Base-by-base conservation (phyloP, 129 eudicot species). In the Pittosporum tobira region DNA sequence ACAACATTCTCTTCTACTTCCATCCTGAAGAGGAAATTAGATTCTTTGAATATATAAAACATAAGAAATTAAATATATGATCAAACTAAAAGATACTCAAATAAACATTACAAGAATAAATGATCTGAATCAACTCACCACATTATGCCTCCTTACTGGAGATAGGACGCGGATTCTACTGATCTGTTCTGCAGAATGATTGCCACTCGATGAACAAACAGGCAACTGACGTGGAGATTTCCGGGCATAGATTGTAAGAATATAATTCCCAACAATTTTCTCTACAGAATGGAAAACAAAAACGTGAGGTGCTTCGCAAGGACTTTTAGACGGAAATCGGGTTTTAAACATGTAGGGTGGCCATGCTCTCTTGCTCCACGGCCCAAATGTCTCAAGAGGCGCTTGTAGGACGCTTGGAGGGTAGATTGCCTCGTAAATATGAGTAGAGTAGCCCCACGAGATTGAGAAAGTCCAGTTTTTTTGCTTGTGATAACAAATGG, bases 1-100 rank as follows among this genome's bases (percentile, higher is more conserved):
- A 38, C 91, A 83, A 19, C 91, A 83, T 56, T 83, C 91, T 63
- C 86, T 83, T 68, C 86, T 73, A 16, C 21, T 42, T 56, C 76
- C 86, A 49, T 45, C 78, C 91, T 83, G 74, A 27, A 55, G 68
- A 40, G 25, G 20, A 57, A n/a, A n/a, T n/a, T n/a, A n/a, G n/a
- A n/a, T n/a, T n/a, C n/a, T n/a, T n/a, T n/a, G n/a, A n/a, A n/a
- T n/a, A n/a, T n/a, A n/a, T n/a, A n/a, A n/a, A n/a, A n/a, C n/a
- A n/a, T n/a, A n/a, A n/a, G 36, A 62, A 9, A 27, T 15, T 12
- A 57, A 49, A 25, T 4, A 5, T 6, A 1, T 3, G 0, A 46
- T 6, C 27, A 19, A 51, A 12, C 47, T 3, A 11, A 50, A 3
- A 10, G n/a, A n/a, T n/a, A n/a, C n/a, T n/a, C n/a, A n/a, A n/a